phyloP scores from a whole-genome alignment of 768 basidiomycete genomes.

The Inosperma sp. region DNA sequence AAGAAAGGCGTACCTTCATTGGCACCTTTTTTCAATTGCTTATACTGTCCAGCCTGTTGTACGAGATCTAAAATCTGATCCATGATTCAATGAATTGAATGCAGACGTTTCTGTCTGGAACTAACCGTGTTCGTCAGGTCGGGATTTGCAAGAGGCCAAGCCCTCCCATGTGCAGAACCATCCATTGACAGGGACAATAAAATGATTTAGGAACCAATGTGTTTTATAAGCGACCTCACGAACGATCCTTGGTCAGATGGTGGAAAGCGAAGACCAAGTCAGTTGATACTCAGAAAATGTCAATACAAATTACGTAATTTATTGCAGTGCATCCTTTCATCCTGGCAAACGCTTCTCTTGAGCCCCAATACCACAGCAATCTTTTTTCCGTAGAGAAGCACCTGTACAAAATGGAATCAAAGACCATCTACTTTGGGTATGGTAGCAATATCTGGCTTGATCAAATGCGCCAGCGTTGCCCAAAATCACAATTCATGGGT shows the following conservation, averaged over 20 bases:
- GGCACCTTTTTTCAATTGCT: slow-evolving; percentile 97
- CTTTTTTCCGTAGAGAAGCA: neutral
- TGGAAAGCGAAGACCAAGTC: slow-evolving; percentile 13
- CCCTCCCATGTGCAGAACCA: slow-evolving; percentile 70
- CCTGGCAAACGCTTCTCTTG: neutral
- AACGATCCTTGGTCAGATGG: slow-evolving; percentile 79
- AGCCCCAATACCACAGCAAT: neutral
- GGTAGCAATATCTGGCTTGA: slow-evolving; percentile 49
- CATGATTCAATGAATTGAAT: neutral
- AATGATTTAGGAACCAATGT: no score
- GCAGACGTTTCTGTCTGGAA: slow-evolving; percentile 6
- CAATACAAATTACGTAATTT: slow-evolving; percentile 15
- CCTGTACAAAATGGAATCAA: slow-evolving; percentile 1
- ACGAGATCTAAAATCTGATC: slow-evolving; percentile 89
- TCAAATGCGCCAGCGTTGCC: slow-evolving; percentile 46
- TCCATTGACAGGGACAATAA: no score
- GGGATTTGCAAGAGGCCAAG: slow-evolving; percentile 85
- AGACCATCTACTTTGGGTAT: slow-evolving; percentile 43
- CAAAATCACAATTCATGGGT: slow-evolving; percentile 38
- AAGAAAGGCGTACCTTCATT: slow-evolving; percentile 72
- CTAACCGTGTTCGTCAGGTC: slow-evolving; percentile 85
- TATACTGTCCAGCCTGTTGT: slow-evolving; percentile 94
- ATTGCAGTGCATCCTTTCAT: neutral
- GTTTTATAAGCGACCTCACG: slow-evolving; percentile 65
- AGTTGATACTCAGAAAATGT: neutral